Evolutionary conservation across 2,329 filamentous ascomycete species (phyloP), one percentile per base, ranked within the genome.

Genomic region (Paracorniculantispora psalliotae): DNA sequence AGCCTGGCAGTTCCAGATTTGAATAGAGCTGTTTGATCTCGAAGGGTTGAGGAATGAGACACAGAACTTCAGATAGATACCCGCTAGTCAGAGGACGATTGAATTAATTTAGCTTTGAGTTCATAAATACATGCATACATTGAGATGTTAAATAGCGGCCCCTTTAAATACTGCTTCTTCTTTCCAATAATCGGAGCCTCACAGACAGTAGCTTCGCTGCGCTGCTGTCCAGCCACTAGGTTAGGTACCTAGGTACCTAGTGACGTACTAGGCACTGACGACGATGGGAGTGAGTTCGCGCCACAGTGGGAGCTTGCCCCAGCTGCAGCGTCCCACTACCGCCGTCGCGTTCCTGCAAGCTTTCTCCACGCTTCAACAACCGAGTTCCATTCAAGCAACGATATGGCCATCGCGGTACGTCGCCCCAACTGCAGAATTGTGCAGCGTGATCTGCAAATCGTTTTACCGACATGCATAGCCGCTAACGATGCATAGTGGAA

Each of bases 401-500:
- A 49, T 30, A 67, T 67, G 66, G 65, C 66, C 46, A 60, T 67
- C 49, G 67, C 66, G 61, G 66, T 67, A 63, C 30, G 59, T n/a
- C 33, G 4, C 28, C 25, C 7, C 25, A 15, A 51, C 2, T 6
- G 1, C 12, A 7, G 12, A 44, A n/a, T n/a, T 8, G 2, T 57
- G 13, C 0, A 2, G 1, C 15, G 9, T 17, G 17, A 26, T 19
- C 2, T 13, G 30, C 21, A 6, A n/a, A n/a, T 3, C 28, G 10
- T 3, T 17, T 1, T 13, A 7, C 13, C 8, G 7, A 28, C 4
- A 10, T 23, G 35, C n/a, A 3, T 15, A 15, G 15, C 17, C 4
- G 37, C 48, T 59, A 39, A 59, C 39, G 3, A 7, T 37, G 12
- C 21, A 21, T 66, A 96, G 93, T 97, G 94, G 93, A 97, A 97